A percentile compares a stretch with the other conserved stretches of the same genome.
Conservation (phyloP, 495 filamentous ascomycete genomes). For the Talaromyces borbonicus region DNA sequence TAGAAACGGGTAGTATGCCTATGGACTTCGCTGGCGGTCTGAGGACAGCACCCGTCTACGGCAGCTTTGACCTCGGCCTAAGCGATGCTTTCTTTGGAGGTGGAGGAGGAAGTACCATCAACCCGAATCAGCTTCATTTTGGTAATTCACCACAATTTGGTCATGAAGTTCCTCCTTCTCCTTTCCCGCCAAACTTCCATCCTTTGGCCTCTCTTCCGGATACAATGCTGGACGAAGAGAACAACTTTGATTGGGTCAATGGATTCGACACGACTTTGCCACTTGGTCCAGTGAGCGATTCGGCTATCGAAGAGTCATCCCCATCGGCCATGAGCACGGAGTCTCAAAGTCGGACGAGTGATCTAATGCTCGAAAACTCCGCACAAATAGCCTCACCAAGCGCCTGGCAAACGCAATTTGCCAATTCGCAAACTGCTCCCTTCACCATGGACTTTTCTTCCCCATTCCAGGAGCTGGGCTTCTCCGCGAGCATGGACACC, state of each 20-base stretch:
- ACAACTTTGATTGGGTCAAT: conserved; percentile 76
- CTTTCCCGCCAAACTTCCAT: conserved; percentile 56
- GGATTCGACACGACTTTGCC: conserved; percentile 70
- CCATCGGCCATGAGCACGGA: conserved; percentile 89
- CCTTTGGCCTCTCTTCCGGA: conserved; percentile 41
- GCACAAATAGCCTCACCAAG: conserved; percentile 50
- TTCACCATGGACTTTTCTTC: conserved; percentile 49
- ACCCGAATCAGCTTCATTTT: conserved; percentile 92
- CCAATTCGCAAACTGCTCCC: conserved; percentile 48
- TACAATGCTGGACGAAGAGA: conserved; percentile 59
- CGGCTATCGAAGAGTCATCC: conserved; percentile 82
- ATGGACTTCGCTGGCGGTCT: conserved; percentile 54
- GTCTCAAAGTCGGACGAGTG: conserved; percentile 85
- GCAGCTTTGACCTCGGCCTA: conserved; percentile 58
- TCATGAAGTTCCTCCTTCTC: conserved; percentile 60
- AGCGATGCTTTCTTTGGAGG: conserved; percentile 70
- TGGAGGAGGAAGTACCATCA: conserved; percentile 66
- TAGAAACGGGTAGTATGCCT: conserved; percentile 70
- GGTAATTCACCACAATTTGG: conserved; percentile 71
- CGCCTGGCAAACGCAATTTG: conserved; percentile 56
- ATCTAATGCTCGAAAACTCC: conserved; percentile 81
- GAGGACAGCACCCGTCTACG: conserved; percentile 69
- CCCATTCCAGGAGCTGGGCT: conserved; percentile 33
- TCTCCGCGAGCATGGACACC: conserved; percentile 26
- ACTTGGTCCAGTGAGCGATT: conserved; percentile 59